Conservation (phyloP, 2,329 filamentous ascomycete species). For the Cryphonectria japonica region DNA sequence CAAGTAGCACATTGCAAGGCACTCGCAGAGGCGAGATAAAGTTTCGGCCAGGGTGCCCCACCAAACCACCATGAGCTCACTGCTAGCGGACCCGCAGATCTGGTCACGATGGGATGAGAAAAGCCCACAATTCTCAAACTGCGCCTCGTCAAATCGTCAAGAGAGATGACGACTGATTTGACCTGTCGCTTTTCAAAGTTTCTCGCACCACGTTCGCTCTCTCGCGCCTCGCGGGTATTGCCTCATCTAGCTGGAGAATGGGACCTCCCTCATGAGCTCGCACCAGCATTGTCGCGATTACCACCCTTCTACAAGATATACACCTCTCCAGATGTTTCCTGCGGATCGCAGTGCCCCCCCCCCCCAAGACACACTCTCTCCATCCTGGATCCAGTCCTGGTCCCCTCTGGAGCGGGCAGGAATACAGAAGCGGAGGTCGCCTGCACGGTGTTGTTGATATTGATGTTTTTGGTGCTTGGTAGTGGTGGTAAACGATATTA, state of each 20-base stretch:
- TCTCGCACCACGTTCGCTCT: not conserved
- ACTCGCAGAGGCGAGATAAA: not conserved
- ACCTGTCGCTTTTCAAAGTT: not conserved
- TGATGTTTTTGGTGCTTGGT: not conserved
- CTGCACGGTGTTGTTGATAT: not conserved
- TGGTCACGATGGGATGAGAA: not conserved
- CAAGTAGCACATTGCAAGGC: not conserved
- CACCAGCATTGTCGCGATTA: not conserved
- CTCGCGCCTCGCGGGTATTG: not conserved
- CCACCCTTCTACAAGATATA: not conserved
- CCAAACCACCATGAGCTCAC: not conserved
- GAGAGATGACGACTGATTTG: not conserved
- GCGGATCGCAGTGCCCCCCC: not conserved
- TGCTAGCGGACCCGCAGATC: not conserved
- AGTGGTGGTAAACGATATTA: not conserved
- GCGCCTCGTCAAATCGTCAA: not conserved
- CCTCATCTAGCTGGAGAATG: not conserved
- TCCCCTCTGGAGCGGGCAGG: not conserved
- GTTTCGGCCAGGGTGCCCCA: not conserved
- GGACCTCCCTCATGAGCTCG: not conserved
- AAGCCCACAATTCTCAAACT: not conserved
- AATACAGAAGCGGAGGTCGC: not conserved
- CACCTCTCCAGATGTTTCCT: not conserved
- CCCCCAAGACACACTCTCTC: not conserved
- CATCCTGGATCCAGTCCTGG: not conserved